These are phyloP conservation scores for Nakazawaea anatomiae DNA, from an alignment of 805 yeast species.

Conservation along the genomic window DNA sequence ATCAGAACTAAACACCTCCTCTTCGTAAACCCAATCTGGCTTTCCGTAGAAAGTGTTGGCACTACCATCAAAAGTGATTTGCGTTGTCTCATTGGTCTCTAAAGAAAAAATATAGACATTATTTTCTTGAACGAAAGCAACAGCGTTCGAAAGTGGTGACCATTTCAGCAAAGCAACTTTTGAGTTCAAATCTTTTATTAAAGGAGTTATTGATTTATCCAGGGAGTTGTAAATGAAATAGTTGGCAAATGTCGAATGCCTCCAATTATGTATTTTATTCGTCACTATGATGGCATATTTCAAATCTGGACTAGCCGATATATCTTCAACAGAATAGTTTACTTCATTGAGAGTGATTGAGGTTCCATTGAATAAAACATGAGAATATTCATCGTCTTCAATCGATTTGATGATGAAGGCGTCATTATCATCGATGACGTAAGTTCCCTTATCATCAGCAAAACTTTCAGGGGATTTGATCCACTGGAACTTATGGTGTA, in stretches of 20 bases:
- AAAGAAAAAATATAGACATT: slow-evolving; percentile 55
- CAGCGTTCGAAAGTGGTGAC: slow-evolving; percentile 63
- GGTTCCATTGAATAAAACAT: slow-evolving; percentile 44
- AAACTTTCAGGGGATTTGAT: slow-evolving; percentile 44
- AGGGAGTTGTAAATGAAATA: slow-evolving; percentile 10
- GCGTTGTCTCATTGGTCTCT: slow-evolving; percentile 25
- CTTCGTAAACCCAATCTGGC: slow-evolving; percentile 95
- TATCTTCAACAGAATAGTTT: slow-evolving; percentile 41
- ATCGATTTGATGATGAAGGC: slow-evolving; percentile 53
- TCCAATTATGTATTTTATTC: slow-evolving; percentile 53
- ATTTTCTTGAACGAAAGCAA: slow-evolving; percentile 66
- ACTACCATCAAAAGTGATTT: slow-evolving; percentile 68
- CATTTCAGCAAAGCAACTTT: slow-evolving; percentile 49
- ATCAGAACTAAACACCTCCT: slow-evolving; percentile 72
- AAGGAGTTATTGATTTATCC: slow-evolving; percentile 16
- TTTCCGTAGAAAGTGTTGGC: slow-evolving; percentile 73
- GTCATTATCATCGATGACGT: slow-evolving; percentile 40
- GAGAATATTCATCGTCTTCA: slow-evolving; percentile 36
- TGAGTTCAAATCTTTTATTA: slow-evolving; percentile 20
- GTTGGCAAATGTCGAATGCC: slow-evolving; percentile 39
- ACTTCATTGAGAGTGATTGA: slow-evolving; percentile 32
- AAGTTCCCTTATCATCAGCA: slow-evolving; percentile 60
- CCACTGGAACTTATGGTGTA: slow-evolving; percentile 62
- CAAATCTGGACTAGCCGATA: slow-evolving; percentile 66
- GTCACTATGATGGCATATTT: slow-evolving; percentile 53